Evolutionary conservation across 2,329 filamentous ascomycete genomes (phyloP), one percentile per base, ranked within the genome.

Genomic region (Dactylella cylindrospora): DNA sequence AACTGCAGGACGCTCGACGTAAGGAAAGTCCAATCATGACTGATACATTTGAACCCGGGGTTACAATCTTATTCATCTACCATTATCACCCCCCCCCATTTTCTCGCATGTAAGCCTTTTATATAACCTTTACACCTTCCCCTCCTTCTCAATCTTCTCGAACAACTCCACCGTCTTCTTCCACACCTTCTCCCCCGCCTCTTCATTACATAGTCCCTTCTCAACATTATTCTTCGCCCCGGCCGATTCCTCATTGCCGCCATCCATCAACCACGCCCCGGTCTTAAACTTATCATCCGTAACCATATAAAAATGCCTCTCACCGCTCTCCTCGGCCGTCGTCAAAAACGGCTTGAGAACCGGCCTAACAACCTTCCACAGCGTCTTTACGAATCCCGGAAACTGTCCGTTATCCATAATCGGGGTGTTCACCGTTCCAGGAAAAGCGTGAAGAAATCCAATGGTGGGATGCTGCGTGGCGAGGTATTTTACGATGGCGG

Each of bases 391-490:
- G 33, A 71, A 70, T 69, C 67, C 68, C 0, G 74, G 75, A 0
- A 76, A 62, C 1, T 67, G 65, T 2, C 55, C 41, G 13, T 38
- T 26, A 6, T 35, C 15, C 2, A 74, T 20, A 1, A 69, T 69
- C 0, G 75, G 73, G 1, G 69, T 68, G 10, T 49, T 39, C 8
- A 78, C 76, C 1, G 68, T 17, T 1, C 75, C 75, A 0, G 76
- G 76, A 7, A 66, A 72, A 0, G 73, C 72, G 39, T 78, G 76
- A 0, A 76, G 65, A 41, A 75, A 78, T 2, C 62, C 65, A 2
- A 67, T 57, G 1, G 53, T 61, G 6, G 71, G 33, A 25, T 71
- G 68, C 23, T 71, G 55, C 0, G 68, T 65, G 0, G 73, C 71
- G 3, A 70, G 69, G 5, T 64, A 57, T 55, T 75, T 73, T 5